Percentiles rank a stretch among this genome's conserved stretches.
These are phyloP conservation scores for Pseudocohnilembus persalinus DNA, from an alignment of 169 alveolate genomes.

Conservation along the genomic window DNA sequence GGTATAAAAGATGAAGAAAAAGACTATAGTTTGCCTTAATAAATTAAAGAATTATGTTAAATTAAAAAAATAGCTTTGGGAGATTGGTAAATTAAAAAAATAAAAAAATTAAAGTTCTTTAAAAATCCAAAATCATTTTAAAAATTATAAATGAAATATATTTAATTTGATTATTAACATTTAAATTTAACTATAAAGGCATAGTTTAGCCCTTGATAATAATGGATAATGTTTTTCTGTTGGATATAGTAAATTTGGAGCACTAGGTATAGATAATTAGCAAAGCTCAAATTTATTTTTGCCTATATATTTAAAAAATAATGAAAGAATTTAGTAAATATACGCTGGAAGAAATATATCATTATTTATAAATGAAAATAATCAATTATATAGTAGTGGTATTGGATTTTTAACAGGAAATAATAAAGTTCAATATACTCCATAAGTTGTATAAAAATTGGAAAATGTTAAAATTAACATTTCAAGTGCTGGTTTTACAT, in stretches of 20 bases:
- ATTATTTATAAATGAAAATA: conserved; percentile 18
- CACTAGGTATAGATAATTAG: conserved; percentile 40
- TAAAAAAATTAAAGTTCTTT: not conserved
- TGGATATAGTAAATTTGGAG: conserved; percentile 59
- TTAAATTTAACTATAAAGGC: too few relatives aligned
- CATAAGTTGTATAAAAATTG: conserved; percentile 4
- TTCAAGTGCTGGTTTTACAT: conserved; percentile 42
- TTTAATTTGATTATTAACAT: too few relatives aligned
- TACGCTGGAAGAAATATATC: conserved; percentile 51
- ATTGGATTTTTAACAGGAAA: conserved; percentile 33
- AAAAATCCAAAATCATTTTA: conserved; percentile 4
- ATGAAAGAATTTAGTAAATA: conserved; percentile 9
- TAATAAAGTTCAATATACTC: not conserved
- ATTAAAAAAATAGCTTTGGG: conserved; percentile 5
- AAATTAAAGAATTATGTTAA: not conserved
- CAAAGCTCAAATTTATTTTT: not conserved
- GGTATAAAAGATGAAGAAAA: not conserved
- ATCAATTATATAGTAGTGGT: conserved; percentile 40
- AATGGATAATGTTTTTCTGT: not conserved
- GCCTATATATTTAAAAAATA: not conserved
- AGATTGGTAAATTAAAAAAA: not conserved
- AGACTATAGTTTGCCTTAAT: not conserved
- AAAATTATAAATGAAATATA: too few relatives aligned
- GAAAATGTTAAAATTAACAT: not conserved
- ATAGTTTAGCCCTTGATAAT: conserved; percentile 11